Percentiles rank a stretch among this genome's conserved stretches.
These are phyloP conservation scores for Paraurostyla sp. DNA, from an alignment of 73 alveolate species.

Conservation along the genomic window DNA sequence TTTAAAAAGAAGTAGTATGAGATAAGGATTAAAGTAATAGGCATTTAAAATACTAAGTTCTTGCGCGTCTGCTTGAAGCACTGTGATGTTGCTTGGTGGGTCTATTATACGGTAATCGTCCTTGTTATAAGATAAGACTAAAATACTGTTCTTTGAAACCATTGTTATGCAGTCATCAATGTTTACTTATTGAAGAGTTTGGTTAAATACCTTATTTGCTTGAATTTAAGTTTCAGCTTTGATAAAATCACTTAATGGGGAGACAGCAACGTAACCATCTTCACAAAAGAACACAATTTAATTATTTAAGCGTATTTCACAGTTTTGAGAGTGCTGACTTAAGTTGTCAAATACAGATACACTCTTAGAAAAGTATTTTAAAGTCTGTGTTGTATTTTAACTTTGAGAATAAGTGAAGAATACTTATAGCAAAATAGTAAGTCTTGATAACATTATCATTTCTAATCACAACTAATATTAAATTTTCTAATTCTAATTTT, in stretches of 20 bases:
- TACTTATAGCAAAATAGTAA: background rate
- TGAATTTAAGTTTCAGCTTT: background rate
- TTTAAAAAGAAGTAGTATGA: background rate
- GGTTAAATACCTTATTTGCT: background rate
- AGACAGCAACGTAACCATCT: slow-evolving; percentile 8
- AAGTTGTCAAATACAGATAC: background rate
- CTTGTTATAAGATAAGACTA: background rate
- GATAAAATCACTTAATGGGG: background rate
- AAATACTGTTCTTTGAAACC: background rate
- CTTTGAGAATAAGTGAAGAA: background rate
- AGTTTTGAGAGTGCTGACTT: background rate
- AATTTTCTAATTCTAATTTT: too few species aligned
- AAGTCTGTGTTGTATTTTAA: background rate
- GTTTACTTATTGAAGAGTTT: background rate
- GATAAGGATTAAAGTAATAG: background rate
- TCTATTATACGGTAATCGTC: background rate
- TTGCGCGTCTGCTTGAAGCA: background rate
- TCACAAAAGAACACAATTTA: slow-evolving; percentile 2
- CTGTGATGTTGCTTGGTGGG: background rate
- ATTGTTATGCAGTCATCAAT: background rate
- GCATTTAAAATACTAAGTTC: background rate
- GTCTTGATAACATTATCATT: background rate
- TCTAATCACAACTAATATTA: slow-evolving; percentile 6
- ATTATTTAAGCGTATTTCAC: background rate
- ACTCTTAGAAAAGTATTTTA: background rate